Evolutionary conservation across 257 asterid species (phyloP).

Genomic region (Solanum pimpinellifolium): DNA sequence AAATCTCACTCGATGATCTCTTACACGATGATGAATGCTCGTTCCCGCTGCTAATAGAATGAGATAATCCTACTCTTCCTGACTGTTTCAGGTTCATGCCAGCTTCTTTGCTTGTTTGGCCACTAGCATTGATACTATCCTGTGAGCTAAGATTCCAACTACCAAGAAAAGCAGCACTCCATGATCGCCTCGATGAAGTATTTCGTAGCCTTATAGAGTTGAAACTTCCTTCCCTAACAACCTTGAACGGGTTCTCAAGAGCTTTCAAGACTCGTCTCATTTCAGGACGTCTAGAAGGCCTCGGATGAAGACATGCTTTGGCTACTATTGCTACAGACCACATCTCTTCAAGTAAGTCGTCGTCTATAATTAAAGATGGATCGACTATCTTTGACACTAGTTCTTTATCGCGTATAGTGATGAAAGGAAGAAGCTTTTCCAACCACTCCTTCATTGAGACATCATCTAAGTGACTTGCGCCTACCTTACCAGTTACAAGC

Average conservation of each 20-base stretch:
- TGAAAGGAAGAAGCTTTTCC: conserved; percentile 22
- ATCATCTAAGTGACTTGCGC: conserved; percentile 28
- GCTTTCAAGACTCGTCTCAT: conserved; percentile 57
- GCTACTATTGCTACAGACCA: conserved; percentile 75
- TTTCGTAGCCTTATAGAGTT: conserved; percentile 33
- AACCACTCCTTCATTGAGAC: conserved; percentile 38
- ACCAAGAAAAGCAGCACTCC: conserved; percentile 48
- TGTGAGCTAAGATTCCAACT: conserved; percentile 60
- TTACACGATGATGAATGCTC: conserved; percentile 44
- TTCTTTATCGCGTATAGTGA: conserved; percentile 41
- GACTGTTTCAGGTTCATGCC: conserved; percentile 29
- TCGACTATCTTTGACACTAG: conserved; percentile 33
- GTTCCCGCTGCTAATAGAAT: conserved; percentile 50
- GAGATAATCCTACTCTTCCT: conserved; percentile 35
- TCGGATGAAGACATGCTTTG: conserved; percentile 52
- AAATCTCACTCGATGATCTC: conserved; percentile 48
- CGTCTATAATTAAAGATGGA: conserved; percentile 45
- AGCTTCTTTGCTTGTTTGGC: conserved; percentile 28
- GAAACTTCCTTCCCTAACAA: conserved; percentile 44
- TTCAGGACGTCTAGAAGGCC: conserved; percentile 45
- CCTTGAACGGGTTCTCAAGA: conserved; percentile 63
- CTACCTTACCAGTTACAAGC: conserved; percentile 57
- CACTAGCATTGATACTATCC: conserved; percentile 18
- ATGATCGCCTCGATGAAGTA: conserved; percentile 30
- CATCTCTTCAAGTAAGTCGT: conserved; percentile 60